Evolutionary conservation across 805 yeast genomes (phyloP).

Genomic region (Ogataea angusta): DNA sequence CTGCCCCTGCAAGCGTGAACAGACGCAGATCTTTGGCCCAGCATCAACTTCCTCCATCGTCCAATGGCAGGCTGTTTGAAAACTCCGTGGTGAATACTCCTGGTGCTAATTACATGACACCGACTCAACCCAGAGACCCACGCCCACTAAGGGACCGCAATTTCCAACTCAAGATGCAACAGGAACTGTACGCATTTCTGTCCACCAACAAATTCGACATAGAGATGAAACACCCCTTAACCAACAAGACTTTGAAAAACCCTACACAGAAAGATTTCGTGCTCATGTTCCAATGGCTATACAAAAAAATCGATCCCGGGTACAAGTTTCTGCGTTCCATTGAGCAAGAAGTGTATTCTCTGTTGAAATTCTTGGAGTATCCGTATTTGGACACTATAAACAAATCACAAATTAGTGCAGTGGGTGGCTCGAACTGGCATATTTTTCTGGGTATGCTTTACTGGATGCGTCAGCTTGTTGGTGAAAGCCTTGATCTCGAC

Average conservation of each 20-base stretch:
- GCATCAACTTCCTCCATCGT: conserved; percentile 18
- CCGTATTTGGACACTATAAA: conserved; percentile 80
- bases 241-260: conserved; percentile 58
- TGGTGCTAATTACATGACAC: conserved; percentile 10
- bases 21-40: conserved; percentile 17
- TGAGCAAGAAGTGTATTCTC: conserved; percentile 70
- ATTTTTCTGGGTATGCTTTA: conserved; percentile 75
- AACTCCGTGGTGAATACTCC: conserved; percentile 20
- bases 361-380: conserved; percentile 63
- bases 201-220: conserved; percentile 63
- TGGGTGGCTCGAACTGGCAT: conserved; percentile 89
- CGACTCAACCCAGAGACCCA: conserved; percentile 47
- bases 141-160: conserved; percentile 74
- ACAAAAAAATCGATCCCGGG: conserved; percentile 74
- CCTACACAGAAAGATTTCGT: conserved; percentile 90
- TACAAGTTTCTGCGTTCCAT: conserved; percentile 63
- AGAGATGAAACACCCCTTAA: conserved; percentile 68
- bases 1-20: conserved; percentile 11
- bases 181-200: conserved; percentile 65
- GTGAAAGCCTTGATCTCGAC: conserved; percentile 38
- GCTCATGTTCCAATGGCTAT: conserved; percentile 74
- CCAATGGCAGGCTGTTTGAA: conserved; percentile 22
- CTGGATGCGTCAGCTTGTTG: conserved; percentile 68
- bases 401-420: conserved; percentile 84
- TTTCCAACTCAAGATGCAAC: conserved; percentile 63